Conservation (phyloP, 2,329 filamentous ascomycete species). For the Dichotomopilus funicola region DNA sequence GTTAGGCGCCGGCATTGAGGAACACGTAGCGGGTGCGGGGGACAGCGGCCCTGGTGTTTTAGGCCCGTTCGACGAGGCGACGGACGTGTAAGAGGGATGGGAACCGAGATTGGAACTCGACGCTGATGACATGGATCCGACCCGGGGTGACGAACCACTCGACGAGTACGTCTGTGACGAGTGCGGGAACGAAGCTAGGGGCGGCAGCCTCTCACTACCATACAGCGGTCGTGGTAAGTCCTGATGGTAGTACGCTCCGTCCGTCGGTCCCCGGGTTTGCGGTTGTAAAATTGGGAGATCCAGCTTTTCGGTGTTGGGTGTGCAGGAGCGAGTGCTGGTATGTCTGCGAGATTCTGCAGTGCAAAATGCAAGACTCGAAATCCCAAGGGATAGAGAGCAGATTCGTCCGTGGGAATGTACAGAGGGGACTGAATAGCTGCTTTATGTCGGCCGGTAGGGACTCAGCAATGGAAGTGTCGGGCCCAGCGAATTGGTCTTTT, state of each 20-base stretch:
- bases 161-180: slow-evolving; percentile 65
- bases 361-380: too few relatives aligned
- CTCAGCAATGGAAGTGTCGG: too few relatives aligned
- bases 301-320: slow-evolving; percentile 74
- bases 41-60: slow-evolving; percentile 62
- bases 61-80: slow-evolving; percentile 54
- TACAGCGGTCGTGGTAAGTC: slow-evolving; percentile 60
- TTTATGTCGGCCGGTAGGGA: too few relatives aligned
- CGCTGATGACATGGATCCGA: slow-evolving; percentile 64
- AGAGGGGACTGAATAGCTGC: too few relatives aligned
- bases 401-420: too few relatives aligned
- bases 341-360: too few relatives aligned
- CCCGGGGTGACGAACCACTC: slow-evolving; percentile 67
- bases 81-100: slow-evolving; percentile 49
- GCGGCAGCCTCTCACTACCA: slow-evolving; percentile 65
- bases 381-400: too few relatives aligned
- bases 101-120: slow-evolving; percentile 46
- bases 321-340: slow-evolving; percentile 12
- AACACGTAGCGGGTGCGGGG: slow-evolving; percentile 53
- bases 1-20: slow-evolving; percentile 35
- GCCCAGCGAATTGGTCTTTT: too few relatives aligned
- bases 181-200: slow-evolving; percentile 58
- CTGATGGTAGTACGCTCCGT: slow-evolving; percentile 63
- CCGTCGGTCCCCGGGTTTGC: slow-evolving; percentile 70
- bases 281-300: slow-evolving; percentile 83